phyloP scores from a whole-genome alignment of 1,139 yeast species.

The Geotrichum bryndzae region DNA sequence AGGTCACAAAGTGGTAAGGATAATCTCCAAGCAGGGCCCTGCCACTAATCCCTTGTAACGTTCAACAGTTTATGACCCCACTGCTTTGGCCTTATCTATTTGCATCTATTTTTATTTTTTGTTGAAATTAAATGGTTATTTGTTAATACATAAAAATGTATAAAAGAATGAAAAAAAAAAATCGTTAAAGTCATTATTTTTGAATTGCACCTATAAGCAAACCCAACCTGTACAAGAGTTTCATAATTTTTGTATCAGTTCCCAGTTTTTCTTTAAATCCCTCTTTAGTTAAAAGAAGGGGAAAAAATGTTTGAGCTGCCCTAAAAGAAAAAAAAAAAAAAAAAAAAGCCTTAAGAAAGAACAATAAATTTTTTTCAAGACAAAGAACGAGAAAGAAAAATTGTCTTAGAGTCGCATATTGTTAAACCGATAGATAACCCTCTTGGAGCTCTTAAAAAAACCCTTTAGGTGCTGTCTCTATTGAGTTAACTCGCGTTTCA shows the following conservation, averaged over 20 bases:
- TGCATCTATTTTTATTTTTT: no score
- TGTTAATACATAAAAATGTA: no score
- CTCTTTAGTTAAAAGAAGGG: background rate
- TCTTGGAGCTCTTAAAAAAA: background rate
- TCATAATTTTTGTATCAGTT: background rate
- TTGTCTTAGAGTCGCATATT: background rate
- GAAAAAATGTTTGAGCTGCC: no score
- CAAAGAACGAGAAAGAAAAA: background rate
- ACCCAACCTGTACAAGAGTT: background rate
- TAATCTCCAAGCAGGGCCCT: no score
- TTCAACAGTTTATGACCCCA: no score
- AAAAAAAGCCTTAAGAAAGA: background rate
- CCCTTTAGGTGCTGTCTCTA: background rate
- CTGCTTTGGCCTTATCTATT: no score
- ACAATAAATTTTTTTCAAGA: background rate
- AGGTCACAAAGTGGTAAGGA: no score
- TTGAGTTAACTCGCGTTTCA: background rate
- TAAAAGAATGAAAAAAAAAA: background rate
- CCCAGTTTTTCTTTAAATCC: background rate
- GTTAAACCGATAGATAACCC: background rate
- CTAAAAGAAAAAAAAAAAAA: no score
- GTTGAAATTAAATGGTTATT: no score
- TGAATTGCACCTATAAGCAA: background rate
- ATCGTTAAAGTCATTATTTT: background rate
- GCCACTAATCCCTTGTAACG: no score